A percentile compares a stretch with the other conserved stretches of the same genome.
Conservation (phyloP, 129 eudicot genomes). For the Artemisia annua region DNA sequence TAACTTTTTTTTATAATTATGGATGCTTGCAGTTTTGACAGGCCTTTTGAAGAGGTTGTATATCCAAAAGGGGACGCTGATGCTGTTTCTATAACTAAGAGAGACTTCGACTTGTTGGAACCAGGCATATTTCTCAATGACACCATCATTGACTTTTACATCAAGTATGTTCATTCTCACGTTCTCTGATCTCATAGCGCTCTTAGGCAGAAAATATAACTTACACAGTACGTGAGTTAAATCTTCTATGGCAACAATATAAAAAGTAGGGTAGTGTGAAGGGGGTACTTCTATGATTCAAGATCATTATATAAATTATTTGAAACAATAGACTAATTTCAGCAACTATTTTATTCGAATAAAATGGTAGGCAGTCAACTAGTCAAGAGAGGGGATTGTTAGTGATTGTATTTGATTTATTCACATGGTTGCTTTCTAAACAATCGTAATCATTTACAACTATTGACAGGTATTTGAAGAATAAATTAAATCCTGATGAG, state of each 20-base stretch:
- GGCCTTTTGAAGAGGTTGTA: slow-evolving; percentile 74
- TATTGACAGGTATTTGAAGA: slow-evolving; percentile 68
- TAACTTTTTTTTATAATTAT: neutral
- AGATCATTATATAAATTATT: no score
- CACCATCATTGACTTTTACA: slow-evolving; percentile 93
- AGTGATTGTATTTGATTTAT: no score
- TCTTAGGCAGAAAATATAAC: neutral
- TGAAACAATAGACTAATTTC: no score
- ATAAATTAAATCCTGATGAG: slow-evolving; percentile 48
- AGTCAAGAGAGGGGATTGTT: no score
- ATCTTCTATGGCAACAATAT: no score
- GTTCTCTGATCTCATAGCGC: neutral
- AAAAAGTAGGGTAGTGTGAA: no score
- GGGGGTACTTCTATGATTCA: no score
- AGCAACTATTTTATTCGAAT: no score
- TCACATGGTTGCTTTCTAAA: no score
- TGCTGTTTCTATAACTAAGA: slow-evolving; percentile 86
- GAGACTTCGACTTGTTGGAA: slow-evolving; percentile 85
- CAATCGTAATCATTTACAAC: neutral
- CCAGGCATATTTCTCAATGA: slow-evolving; percentile 91
- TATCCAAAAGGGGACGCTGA: slow-evolving; percentile 94
- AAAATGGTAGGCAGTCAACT: no score
- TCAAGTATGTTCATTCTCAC: slow-evolving; percentile 58
- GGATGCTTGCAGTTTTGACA: slow-evolving; percentile 52
- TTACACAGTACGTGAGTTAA: no score